Evolutionary conservation across 1,284 basidiomycete species (phyloP), one percentile per base, ranked within the genome.

Genomic region (Ganoderma leucocontextum): DNA sequence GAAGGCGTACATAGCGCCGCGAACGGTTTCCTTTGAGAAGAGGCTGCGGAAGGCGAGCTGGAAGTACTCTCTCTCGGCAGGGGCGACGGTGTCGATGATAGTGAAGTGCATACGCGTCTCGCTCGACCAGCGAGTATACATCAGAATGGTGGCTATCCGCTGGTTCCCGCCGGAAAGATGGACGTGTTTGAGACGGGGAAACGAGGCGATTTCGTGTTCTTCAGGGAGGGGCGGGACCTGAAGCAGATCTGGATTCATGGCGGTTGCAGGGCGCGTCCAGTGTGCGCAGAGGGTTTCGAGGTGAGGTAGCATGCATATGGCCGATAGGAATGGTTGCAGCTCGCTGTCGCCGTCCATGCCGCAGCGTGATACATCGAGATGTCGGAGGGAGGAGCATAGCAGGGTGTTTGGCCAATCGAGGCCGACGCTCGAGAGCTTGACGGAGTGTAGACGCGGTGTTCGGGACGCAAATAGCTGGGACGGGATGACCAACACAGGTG

Each of bases 401-500:
- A 63, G 10, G 25, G 62, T 42, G 62, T 57, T 63, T 10, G 62
- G 62, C 52, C 19, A 41, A 10, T 57, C 25, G 62, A 63, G 6
- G 38, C 5, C 39, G 15, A 63, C 35, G 25, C 53, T 52, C 7
- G 53, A 58, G 22, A 63, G 22, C 52, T 29, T 19, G 25, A 58
- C 17, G 13, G 62, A 57, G 17, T 57, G 53, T 33, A 63, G 39
- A 17, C 62, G 62, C 7, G 62, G 53, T 2, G 53, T 57, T 17
- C 41, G 53, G 5, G 39, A 39, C 12, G 52, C 52, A 25, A 63
- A 53, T 22, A 63, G 22, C 38, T 35, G 22, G 6, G 62, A 17
- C 9, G 62, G 62, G 39, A 53, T 13, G 38, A 57, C 25, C 4
- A 25, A 12, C 8, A 15, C 13, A 41, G 36, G 62, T 52, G 38